Base-by-base conservation (phyloP, 306 rosid species). In the Quercus robur region DNA sequence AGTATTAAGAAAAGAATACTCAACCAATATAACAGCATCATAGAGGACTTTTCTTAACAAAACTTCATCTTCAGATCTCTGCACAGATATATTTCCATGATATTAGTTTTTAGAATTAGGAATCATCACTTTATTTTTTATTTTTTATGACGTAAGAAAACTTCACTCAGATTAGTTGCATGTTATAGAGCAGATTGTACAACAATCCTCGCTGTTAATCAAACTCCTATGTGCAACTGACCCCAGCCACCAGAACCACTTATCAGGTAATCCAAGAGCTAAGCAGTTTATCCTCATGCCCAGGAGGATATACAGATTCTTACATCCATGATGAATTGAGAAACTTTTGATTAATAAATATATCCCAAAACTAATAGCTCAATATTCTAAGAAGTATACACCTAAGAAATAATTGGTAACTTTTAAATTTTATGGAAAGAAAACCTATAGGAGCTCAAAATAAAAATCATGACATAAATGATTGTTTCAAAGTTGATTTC, bases 1-100 rank as follows among this genome's bases (percentile, higher is more conserved):
- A 33, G 81, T 80, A 73, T 81, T 81, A 35, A 89, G 81, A 83
- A 85, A 91, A 64, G 97, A 84, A 81, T 91, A 94, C 8, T 91
- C 98, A 35, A 85, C 97, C 86, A 92, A 84, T 81, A 94, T 77
- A 58, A 91, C 51, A 64, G 85, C 90, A 87, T 94, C 97, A 79
- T 77, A 88, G 23, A 94, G 72, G 86, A 91, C 86, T 84, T 88
- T 86, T 84, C 90, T 89, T 54, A 89, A 80, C 71, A 89, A 68
- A 79, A 78, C 57, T 86, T 91, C 92, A 70, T 82, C 93, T 77
- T 86, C 92, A 71, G 88, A 83, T 54, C 89, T 87, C 98, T 94
- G 92, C 91, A 79, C 7, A 76, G 35, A 85, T 75, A 75, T 26
- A 68, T 74, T 78, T 62, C 55, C 64, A 23, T 25, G 56, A 20